Evolutionary conservation across 768 basidiomycete genomes (phyloP), one percentile per base, ranked within the genome.

Genomic region (Lactarius evosmus): DNA sequence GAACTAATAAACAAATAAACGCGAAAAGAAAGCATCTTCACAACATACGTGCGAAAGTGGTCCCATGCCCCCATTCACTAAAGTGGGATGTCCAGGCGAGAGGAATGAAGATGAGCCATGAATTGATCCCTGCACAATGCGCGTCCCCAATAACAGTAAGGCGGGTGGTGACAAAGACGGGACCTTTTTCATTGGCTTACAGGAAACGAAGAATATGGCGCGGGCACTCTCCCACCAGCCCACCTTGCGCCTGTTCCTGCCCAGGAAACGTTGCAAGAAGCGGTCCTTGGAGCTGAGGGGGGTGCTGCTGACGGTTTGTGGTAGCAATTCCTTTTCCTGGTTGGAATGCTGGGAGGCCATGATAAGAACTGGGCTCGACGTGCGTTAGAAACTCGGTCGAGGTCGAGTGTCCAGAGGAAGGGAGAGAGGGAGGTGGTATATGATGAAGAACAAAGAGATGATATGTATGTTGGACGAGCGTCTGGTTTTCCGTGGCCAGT

Each of bases 51-150:
- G 67, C 58, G 40, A 74, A 74, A 33, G 64, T 61, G 27, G 53
- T 19, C 3, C 46, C 55, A 50, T 58, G 40, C 5, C 49, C 14
- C 71, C 70, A 70, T 49, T 57, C 44, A 5, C 19, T 36, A 50
- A 71, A 74, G 56, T 74, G 72, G n/a, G 72, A 63, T 2, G 54
- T 65, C 73, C 73, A 74, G 5, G 73, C 67, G 46, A 74, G 1
- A 4, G 73, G 73, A 3, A 74, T 56, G 53, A 67, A 56, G 38
- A 74, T 8, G 51, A 72, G 8, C 6, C 73, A 60, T 1, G 56
- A 58, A 52, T 74, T 73, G 11, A 72, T 55, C 62, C 61, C 70
- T 71, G 49, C 4, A n/a, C 40, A 22, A 17, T 6, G 30, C 22
- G 32, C 11, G 6, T n/a, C 22, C 44, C 46, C 46, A 49, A 25